Evolutionary conservation across 176 grass and related monocot genomes (phyloP), one percentile per base, ranked within the genome.

Genomic region (Luzula sylvatica): DNA sequence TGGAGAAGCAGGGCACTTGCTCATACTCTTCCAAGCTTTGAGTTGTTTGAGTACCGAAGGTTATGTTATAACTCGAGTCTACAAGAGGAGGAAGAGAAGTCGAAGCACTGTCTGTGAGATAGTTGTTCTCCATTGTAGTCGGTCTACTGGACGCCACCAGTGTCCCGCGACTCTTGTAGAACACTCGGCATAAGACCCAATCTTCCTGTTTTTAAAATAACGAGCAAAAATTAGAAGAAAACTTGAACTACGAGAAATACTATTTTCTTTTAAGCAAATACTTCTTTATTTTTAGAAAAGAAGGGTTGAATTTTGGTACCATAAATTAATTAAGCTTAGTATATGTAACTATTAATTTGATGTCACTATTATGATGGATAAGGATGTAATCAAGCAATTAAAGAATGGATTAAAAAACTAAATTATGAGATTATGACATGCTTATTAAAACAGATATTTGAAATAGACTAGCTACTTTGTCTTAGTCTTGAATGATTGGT

Each of bases 1-100:
- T 82, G 83, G 89, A 85, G 83, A 95, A 88, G 89, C 83, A 95
- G 89, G 89, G 49, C 76, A 95, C 80, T 82, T 88, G 83, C 80
- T 69, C 70, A 20, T 78, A 84, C 44, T 67, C 76, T 56, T 84
- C 80, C 61, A 86, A 59, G 74, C 69, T 78, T 54, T 77, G 50
- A 63, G 14, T 64, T 27, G 42, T 38, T 18, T 68, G 46, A 17
- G 76, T 80, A 46, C 76, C 74, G 66, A 89, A 86, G 30, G 67
- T 74, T 67, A 89, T 82, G 69, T 74, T 81, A 26, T 74, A 64
- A 20, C 23, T 50, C 16, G 60, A 78, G 77, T 96, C 90, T n/a
- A 80, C 26, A 19, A 89, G 90, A 3, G 71, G 84, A 52, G 90
- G 90, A 41, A 96, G 61, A 3, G 84, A 86, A 39, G 76, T 58